Conservation (phyloP, 352 stramenopile species). For the Thraustochytrium sp. region DNA sequence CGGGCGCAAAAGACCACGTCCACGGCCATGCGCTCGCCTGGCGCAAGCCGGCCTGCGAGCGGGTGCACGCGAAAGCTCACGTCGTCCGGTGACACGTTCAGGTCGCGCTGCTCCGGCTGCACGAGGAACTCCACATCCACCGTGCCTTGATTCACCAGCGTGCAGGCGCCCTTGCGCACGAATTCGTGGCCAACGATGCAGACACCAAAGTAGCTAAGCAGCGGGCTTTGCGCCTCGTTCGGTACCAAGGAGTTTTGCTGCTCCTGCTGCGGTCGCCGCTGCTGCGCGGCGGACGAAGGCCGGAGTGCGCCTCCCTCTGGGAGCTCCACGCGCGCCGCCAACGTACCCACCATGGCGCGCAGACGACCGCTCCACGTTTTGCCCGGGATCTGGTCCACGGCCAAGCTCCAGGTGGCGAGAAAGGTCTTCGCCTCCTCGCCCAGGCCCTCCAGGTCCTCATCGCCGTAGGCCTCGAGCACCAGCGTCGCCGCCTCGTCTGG, state of each 20-base stretch:
- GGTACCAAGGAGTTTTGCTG: too few species aligned
- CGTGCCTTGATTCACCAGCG: not conserved
- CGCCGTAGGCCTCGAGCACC: not conserved
- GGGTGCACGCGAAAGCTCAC: not conserved
- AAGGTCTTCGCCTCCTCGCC: not conserved
- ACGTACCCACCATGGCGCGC: not conserved
- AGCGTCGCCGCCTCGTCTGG: not conserved
- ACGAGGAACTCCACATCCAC: slow-evolving; percentile 4
- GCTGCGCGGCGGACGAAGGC: too few species aligned
- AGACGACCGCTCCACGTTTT: not conserved
- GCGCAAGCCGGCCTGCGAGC: not conserved
- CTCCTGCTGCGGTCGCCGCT: too few species aligned
- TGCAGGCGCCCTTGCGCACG: not conserved
- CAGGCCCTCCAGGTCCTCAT: not conserved
- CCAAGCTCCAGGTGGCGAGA: not conserved
- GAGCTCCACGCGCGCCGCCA: not conserved
- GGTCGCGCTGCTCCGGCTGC: not conserved
- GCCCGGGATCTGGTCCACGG: not conserved
- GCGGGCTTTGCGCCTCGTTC: too few species aligned
- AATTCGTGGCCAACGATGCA: slow-evolving; percentile 12
- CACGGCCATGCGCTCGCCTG: not conserved
- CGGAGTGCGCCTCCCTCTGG: not conserved
- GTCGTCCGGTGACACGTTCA: not conserved
- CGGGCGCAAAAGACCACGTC: not conserved
- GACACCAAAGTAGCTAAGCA: slow-evolving; percentile 19